Conservation (phyloP, 1,284 basidiomycete species). For the Coniferiporia weirii region DNA sequence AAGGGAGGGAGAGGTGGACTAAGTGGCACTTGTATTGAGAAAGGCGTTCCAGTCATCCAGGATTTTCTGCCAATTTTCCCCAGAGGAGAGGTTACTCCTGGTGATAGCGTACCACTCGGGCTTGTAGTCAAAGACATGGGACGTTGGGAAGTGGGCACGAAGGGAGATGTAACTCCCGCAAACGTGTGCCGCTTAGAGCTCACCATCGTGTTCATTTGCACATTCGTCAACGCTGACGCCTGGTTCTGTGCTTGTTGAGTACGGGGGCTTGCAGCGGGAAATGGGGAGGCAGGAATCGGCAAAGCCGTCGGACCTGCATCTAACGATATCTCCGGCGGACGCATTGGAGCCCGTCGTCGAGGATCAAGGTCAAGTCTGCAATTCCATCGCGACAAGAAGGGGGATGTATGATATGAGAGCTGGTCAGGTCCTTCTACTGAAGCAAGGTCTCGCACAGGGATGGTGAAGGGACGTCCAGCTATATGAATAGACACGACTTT, state of each 20-base stretch:
- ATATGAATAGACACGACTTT: constrained; percentile 76
- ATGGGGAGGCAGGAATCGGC: constrained; percentile 71
- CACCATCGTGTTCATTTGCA: constrained; percentile 25
- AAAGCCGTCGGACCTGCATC: constrained; percentile 42
- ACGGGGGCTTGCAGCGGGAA: constrained; percentile 37
- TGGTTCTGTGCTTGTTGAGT: constrained; percentile 14
- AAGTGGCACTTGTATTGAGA: constrained; percentile 10
- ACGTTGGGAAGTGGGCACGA: constrained; percentile 1
- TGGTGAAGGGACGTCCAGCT: constrained; percentile 57
- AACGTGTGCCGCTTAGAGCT: constrained; percentile 58
- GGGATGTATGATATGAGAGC: constrained; percentile 54
- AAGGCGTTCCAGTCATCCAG: constrained; percentile 31
- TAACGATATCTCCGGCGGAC: constrained; percentile 14
- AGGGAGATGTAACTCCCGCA: constrained; percentile 24
- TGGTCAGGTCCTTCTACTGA: constrained; percentile 1
- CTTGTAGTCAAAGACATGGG: constrained; percentile 19
- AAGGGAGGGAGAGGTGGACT: constrained; percentile 27
- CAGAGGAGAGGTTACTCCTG: constrained; percentile 22
- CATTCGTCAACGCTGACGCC: neutral
- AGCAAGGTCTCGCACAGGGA: constrained; percentile 6
- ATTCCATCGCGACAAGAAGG: constrained; percentile 84
- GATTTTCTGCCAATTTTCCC: constrained; percentile 30
- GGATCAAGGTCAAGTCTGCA: constrained; percentile 75
- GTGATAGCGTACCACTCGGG: constrained; percentile 36
- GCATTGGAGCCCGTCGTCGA: constrained; percentile 25